These are phyloP conservation scores for Aspergillus funiculosus DNA, from an alignment of 495 filamentous ascomycete genomes.

Conservation along the genomic window DNA sequence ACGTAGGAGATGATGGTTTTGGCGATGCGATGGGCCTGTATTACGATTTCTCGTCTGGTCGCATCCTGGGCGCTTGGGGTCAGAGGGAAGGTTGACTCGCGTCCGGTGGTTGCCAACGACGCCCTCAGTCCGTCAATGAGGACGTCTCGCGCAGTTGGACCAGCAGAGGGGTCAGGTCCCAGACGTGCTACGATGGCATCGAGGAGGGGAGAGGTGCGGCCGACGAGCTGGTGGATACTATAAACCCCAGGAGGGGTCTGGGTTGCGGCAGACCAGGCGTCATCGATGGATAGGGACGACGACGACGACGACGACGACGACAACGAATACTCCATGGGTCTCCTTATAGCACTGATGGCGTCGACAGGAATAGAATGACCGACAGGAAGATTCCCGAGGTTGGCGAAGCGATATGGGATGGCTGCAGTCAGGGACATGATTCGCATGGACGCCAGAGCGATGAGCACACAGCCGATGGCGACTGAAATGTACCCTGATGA, in stretches of 20 bases:
- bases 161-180: neutral
- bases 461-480: conserved; percentile 6
- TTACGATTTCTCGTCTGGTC: neutral
- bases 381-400: conserved; percentile 2
- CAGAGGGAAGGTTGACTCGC: conserved; percentile 6
- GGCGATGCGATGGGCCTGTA: conserved; percentile 5
- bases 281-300: neutral
- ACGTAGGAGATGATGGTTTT: conserved; percentile 3
- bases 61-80: conserved; percentile 1
- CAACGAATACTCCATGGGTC: conserved; percentile 1
- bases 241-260: conserved; percentile 3
- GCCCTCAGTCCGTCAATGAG: conserved; percentile 4
- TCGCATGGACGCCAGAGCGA: neutral
- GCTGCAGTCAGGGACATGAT: conserved; percentile 8
- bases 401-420: conserved; percentile 6
- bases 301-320: too few species aligned
- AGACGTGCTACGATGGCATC: conserved; percentile 7
- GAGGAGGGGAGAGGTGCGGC: conserved; percentile 5
- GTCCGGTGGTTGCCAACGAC: neutral
- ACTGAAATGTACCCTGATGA: conserved; percentile 4
- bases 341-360: neutral
- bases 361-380: conserved; percentile 1
- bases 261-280: conserved; percentile 5
- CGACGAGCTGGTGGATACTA: conserved; percentile 6
- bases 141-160: neutral